Evolutionary conservation across 2,329 filamentous ascomycete species (phyloP), one percentile per base, ranked within the genome.

Genomic region (Paraphaeosphaeria minitans): DNA sequence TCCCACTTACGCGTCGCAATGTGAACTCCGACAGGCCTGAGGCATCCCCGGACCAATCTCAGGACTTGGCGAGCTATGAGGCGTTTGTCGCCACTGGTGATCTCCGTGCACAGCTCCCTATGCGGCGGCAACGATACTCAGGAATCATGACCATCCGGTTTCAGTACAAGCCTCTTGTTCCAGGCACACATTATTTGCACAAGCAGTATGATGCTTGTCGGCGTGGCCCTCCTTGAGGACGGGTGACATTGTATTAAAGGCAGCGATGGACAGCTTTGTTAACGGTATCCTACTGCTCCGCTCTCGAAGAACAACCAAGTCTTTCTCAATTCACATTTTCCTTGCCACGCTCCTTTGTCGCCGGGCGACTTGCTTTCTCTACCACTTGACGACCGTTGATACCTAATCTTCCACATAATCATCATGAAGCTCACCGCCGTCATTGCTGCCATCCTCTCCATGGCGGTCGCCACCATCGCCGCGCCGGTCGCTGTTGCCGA

Each of bases 371-470:
- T 63, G 59, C 60, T 57, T 68, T 66, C 60, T 63, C 56, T 65
- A 55, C 43, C 22, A 60, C 33, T 22, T 48, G 16, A 33, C 47
- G 33, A 48, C 31, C 47, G 41, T 55, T 45, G 21, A 55, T 56
- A 59, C 39, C 53, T 46, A 48, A 39, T 24, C 13, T n/a, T 48
- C 57, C 46, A 42, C 46, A 35, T 47, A 56, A 48, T 62, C 64
- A 71, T 67, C 49, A 76, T 76, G 74, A 71, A 75, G 66, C 72
- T 76, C 69, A 66, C 70, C 53, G 60, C 71, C 45, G 48, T 76
- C 58, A 50, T 74, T 64, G 72, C 71, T 55, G 61, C 69, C 58
- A 42, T 76, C 56, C 62, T 75, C 51, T 75, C 73, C 62, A 72
- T 76, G 71, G 73, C 71, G 63, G 69, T 65, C 55, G 65, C 75